Conservation (phyloP, 1,284 basidiomycete genomes). For the Athelia psychrophila region DNA sequence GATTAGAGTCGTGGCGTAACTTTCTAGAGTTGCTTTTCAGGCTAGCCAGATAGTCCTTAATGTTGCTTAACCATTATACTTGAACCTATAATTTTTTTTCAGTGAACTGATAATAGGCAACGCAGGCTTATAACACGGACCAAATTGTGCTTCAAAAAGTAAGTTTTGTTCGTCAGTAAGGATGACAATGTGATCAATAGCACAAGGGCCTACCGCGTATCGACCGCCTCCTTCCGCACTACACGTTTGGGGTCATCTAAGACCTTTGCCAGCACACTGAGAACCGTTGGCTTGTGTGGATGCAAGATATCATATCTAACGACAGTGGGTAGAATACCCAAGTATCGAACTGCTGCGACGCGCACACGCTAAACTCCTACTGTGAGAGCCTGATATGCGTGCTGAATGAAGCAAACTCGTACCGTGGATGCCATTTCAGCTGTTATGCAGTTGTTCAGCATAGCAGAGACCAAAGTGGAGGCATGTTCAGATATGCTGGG, state of each 20-base stretch:
- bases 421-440: conserved; percentile 54
- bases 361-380: conserved; percentile 59
- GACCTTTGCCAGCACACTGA: conserved; percentile 70
- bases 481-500: conserved; percentile 65
- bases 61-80: conserved; percentile 48
- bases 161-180: background rate
- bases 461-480: conserved; percentile 63
- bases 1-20: conserved; percentile 12
- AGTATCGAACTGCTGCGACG: conserved; percentile 69
- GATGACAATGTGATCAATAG: background rate
- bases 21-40: too few relatives aligned
- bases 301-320: conserved; percentile 81
- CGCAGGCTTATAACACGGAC: conserved; percentile 23
- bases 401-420: conserved; percentile 16
- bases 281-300: conserved; percentile 66
- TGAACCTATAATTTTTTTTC: conserved; percentile 48
- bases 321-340: conserved; percentile 69
- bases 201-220: conserved; percentile 56
- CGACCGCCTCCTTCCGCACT: conserved; percentile 85
- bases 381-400: too few relatives aligned
- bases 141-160: conserved; percentile 48
- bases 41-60: conserved; percentile 4
- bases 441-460: conserved; percentile 60
- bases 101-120: background rate
- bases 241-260: conserved; percentile 83